Evolutionary conservation across 169 alveolate genomes (phyloP).

Genomic region (Plasmodium inui): DNA sequence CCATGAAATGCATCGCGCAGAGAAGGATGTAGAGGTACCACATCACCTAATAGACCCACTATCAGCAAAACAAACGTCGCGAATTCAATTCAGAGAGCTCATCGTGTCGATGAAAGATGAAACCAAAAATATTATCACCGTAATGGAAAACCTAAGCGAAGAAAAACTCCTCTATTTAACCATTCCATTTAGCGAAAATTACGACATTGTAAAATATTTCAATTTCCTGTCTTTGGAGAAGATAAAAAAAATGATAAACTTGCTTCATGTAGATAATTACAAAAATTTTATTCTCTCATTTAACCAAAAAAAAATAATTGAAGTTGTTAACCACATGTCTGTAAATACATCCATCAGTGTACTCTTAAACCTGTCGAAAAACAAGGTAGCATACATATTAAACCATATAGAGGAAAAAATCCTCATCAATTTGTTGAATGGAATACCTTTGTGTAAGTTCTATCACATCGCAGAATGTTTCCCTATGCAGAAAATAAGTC

Average conservation of each 20-base stretch:
- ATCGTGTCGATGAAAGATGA: slow-evolving; percentile 10
- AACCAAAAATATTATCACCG: neutral
- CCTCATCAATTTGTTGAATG: slow-evolving; percentile 35
- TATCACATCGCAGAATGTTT: slow-evolving; percentile 53
- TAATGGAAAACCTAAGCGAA: slow-evolving; percentile 39
- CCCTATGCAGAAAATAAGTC: slow-evolving; percentile 31
- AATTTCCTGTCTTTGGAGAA: slow-evolving; percentile 41
- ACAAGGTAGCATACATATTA: slow-evolving; percentile 42
- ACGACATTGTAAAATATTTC: slow-evolving; percentile 20
- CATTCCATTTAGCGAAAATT: slow-evolving; percentile 39
- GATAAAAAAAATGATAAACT: slow-evolving; percentile 20
- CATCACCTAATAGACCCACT: neutral
- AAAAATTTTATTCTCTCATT: slow-evolving; percentile 31
- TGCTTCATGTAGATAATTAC: slow-evolving; percentile 40
- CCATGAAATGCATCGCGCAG: neutral
- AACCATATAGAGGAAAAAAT: slow-evolving; percentile 3
- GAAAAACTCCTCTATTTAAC: slow-evolving; percentile 18
- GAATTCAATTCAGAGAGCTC: slow-evolving; percentile 8
- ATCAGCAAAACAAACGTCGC: neutral
- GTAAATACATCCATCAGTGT: slow-evolving; percentile 25
- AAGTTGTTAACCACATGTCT: slow-evolving; percentile 32
- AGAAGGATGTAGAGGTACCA: neutral
- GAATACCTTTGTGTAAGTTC: slow-evolving; percentile 48
- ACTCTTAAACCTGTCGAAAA: slow-evolving; percentile 29
- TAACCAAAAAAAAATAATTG: slow-evolving; percentile 27